Percentiles rank a stretch among this genome's conserved stretches.
These are phyloP conservation scores for Sordariomycetes sp. DNA, from an alignment of 2,329 filamentous ascomycete species.

Conservation along the genomic window DNA sequence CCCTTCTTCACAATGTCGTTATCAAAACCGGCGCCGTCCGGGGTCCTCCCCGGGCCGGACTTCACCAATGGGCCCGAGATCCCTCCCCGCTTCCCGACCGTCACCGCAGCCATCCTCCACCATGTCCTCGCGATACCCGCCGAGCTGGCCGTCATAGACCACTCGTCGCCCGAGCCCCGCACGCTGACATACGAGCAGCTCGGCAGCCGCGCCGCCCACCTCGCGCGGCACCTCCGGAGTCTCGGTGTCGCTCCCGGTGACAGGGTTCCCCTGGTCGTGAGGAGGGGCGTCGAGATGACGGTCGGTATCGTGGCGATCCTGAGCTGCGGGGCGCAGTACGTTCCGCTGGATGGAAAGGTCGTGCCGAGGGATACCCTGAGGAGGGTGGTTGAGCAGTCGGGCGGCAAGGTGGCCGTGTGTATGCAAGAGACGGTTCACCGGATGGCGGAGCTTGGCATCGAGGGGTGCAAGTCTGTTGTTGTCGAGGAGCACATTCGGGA, in stretches of 20 bases:
- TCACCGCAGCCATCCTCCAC: slow-evolving; percentile 23
- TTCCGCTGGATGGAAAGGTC: slow-evolving; percentile 43
- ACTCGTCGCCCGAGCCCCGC: slow-evolving; percentile 13
- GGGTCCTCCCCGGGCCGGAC: not conserved
- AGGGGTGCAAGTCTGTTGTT: slow-evolving; percentile 11
- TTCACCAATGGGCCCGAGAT: slow-evolving; percentile 12
- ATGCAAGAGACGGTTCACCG: slow-evolving; percentile 22
- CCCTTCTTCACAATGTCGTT: not conserved
- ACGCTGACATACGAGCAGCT: slow-evolving; percentile 31
- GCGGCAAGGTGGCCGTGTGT: slow-evolving; percentile 28
- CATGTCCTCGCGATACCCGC: slow-evolving; percentile 21
- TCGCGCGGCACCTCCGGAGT: slow-evolving; percentile 23
- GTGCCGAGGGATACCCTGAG: slow-evolving; percentile 32
- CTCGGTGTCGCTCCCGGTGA: slow-evolving; percentile 28
- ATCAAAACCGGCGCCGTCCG: not conserved
- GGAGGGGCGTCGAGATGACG: slow-evolving; percentile 41
- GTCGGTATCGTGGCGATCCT: slow-evolving; percentile 42
- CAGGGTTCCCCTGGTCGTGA: slow-evolving; percentile 39
- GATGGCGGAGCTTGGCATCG: slow-evolving; percentile 11
- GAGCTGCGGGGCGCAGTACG: slow-evolving; percentile 43
- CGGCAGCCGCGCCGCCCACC: slow-evolving; percentile 23
- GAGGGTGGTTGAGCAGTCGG: slow-evolving; percentile 33
- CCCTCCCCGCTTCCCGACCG: slow-evolving; percentile 20
- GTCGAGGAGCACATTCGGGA: slow-evolving; percentile 13
- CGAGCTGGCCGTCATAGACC: slow-evolving; percentile 22